Base-by-base conservation (phyloP, 106 monocot species). In the Allium cepa region DNA sequence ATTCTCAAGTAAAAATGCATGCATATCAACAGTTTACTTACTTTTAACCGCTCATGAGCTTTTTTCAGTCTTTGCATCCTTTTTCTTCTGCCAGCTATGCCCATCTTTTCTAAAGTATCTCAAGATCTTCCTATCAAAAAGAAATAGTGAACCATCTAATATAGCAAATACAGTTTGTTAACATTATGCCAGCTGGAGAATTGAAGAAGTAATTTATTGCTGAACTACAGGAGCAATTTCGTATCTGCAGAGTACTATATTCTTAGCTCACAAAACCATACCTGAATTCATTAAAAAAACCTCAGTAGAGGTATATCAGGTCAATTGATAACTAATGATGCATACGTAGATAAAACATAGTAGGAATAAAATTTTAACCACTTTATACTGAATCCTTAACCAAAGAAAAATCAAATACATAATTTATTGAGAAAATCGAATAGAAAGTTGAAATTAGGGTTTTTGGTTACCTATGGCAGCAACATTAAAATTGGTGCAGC, bases 51-150 rank as follows among this genome's bases (percentile, higher is more conserved):
- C 79, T 96, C 96, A 80, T 96, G 96, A 65, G 96, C 96, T 86
- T 96, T 91, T 73, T 91, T 91, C 86, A 8, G 96, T 96, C 75
- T 96, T 96, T 55, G 88, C 91, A 82, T 96, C 96, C 61, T 84
- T 96, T 72, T 96, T 96, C 80, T 96, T 96, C 65, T 88, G 78
- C 96, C 96, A 96, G 69, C 82, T 91, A 74, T 96, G 96, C 7
- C 96, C 96, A 80, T 96, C 96, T 68, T 86, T 96, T 57, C 96
- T 77, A 58, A 96, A 96, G 78, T 96, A 96, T 49, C 96, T 88
- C 72, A 96, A 62, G 22, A 86, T 77, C 78, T 92, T 96, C 60
- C 96, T 78, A 71, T 96, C 91, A 79, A 92, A 96, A 45, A 85
- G 78, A 75, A 81, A 85, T 63, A 85, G 77, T 22, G 84, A 80